A percentile compares a stretch with the other conserved stretches of the same genome.
phyloP scores from a whole-genome alignment of 345 rosid species.

The Carallia pectinifolia region DNA sequence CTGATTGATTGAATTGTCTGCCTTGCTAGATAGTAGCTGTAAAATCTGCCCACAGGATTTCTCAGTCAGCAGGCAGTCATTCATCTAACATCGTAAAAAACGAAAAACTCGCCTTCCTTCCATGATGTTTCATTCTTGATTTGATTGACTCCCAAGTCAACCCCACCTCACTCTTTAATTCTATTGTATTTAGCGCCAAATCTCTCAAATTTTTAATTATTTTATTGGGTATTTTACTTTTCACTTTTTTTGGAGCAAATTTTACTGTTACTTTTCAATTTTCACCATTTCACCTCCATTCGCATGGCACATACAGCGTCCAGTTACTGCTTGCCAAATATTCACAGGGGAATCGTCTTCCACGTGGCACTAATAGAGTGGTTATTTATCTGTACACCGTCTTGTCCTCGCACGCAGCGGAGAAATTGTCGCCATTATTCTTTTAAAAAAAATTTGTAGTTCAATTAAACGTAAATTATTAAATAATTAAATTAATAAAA shows the following conservation, averaged over 20 bases:
- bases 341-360: neutral
- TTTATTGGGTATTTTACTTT: constrained; percentile 1
- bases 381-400: neutral
- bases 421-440: neutral
- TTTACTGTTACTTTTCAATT: neutral
- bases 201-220: neutral
- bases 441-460: neutral
- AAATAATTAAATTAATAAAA: too few species aligned
- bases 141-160: constrained; percentile 16
- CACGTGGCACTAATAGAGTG: constrained; percentile 25
- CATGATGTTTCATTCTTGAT: neutral
- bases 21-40: too few species aligned
- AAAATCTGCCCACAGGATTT: too few species aligned
- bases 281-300: neutral
- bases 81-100: too few species aligned
- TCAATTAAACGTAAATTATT: too few species aligned
- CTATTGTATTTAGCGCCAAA: constrained; percentile 27
- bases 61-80: too few species aligned
- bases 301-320: neutral
- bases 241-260: neutral
- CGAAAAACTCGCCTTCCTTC: neutral
- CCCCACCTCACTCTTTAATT: neutral
- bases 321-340: constrained; percentile 5
- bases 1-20: too few species aligned
- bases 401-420: neutral